These are phyloP conservation scores for Solanum neorickii DNA, from an alignment of 257 asterid genomes.

Conservation along the genomic window DNA sequence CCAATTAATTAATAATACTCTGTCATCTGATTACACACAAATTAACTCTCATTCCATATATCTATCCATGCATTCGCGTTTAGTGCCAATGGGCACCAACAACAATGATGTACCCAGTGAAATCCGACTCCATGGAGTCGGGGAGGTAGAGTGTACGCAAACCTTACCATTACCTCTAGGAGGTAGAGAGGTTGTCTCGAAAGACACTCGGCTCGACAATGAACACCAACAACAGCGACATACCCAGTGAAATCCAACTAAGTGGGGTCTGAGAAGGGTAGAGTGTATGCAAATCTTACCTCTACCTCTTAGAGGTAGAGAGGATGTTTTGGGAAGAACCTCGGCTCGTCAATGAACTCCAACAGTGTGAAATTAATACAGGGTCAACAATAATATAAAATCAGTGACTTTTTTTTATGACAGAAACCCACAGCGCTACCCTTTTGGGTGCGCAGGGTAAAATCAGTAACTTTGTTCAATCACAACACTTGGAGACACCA, in stretches of 20 bases:
- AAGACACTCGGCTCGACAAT: not conserved
- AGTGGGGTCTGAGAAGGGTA: not conserved
- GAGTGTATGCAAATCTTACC: not conserved
- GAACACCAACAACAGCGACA: not conserved
- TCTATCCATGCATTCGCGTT: not conserved
- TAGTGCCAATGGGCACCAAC: not conserved
- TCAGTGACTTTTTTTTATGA: not conserved
- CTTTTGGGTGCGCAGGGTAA: not conserved
- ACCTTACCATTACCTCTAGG: not conserved
- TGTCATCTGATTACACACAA: not conserved
- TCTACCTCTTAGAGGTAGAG: no score
- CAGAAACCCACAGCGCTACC: no score
- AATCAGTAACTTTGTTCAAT: not conserved
- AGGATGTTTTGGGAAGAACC: not conserved
- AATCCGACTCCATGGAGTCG: not conserved
- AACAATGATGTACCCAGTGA: not conserved
- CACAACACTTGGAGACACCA: not conserved
- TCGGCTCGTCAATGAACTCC: not conserved
- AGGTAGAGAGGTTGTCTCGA: not conserved
- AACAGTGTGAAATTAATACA: not conserved
- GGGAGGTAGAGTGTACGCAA: not conserved
- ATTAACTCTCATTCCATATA: not conserved
- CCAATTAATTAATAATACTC: not conserved
- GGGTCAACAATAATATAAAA: not conserved
- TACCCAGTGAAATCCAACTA: not conserved